phyloP scores from a whole-genome alignment of 2,329 filamentous ascomycete species.

The Fusarium solani-melongenae region DNA sequence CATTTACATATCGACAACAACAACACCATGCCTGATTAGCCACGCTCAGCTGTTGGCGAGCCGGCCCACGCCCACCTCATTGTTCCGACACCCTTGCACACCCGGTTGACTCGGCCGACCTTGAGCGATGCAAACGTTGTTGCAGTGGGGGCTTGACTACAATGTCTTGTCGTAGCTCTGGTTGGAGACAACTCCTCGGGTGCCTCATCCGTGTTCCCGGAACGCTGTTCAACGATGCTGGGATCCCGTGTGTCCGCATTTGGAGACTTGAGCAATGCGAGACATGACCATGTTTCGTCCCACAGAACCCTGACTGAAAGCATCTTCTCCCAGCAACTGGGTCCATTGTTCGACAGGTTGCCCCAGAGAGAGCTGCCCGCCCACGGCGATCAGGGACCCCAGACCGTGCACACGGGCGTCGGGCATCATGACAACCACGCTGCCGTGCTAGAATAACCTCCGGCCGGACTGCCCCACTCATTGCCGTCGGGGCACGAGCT shows the following conservation, averaged over 20 bases:
- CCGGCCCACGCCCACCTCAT: not conserved
- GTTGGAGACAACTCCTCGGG: not conserved
- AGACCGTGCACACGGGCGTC: not conserved
- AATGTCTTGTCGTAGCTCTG: not conserved
- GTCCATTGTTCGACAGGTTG: slow-evolving; percentile 11
- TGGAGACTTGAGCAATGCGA: not conserved
- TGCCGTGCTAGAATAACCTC: slow-evolving; percentile 17
- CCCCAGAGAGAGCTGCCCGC: not conserved
- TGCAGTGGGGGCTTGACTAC: not conserved
- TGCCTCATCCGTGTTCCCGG: not conserved
- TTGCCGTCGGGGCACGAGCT: not conserved
- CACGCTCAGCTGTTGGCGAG: not conserved
- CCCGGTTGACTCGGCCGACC: slow-evolving; percentile 19
- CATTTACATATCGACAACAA: slow-evolving; percentile 4
- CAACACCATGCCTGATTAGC: slow-evolving; percentile 7
- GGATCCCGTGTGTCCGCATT: not conserved
- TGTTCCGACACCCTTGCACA: not conserved
- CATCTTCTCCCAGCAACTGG: slow-evolving; percentile 12
- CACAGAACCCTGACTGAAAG: not conserved
- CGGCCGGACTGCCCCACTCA: slow-evolving; percentile 21
- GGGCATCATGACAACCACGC: not conserved
- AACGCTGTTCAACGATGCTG: not conserved
- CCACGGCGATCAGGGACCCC: slow-evolving; percentile 21
- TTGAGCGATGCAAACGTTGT: slow-evolving; percentile 4
- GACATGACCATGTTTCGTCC: not conserved